Evolutionary conservation across 2,329 filamentous ascomycete genomes (phyloP), one percentile per base, ranked within the genome.

Genomic region (Paecilomyces formosus): DNA sequence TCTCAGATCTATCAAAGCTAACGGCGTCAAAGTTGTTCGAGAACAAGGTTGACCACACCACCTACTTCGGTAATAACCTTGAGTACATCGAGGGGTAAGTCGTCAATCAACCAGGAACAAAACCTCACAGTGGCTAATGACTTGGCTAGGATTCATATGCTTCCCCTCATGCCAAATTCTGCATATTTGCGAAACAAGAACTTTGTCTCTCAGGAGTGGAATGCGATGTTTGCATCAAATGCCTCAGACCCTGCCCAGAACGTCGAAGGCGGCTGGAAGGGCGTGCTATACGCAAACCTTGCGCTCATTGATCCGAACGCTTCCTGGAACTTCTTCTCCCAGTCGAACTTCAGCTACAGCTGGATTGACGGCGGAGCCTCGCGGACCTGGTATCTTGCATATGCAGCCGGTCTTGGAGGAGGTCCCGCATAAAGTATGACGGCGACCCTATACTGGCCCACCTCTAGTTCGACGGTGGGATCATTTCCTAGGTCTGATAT

Each of bases 21-120:
- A 59, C 30, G 6, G 6, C 24, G n/a, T 11, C 22, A 24, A 57
- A 79, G 76, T 71, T 96, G 8, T 97, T 97, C 68, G 93, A 97
- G 76, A 97, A 97, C 79, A 97, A 97, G 76, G 83, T 92, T 57
- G 90, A 97, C 72, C 91, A 97, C 74, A 88, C 89, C 3, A 97
- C 93, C 0, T 97, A 91, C 76, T 97, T 97, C 68, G 90, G 90
- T 53, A 72, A 78, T 55, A 84, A 87, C 58, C 81, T 85, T 12
- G 88, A 93, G 73, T 90, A 85, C 65, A 83, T 95, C 61, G 80
- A 86, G 70, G 84, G 82, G 76, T 78, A 67, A 57, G 69, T 45
- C 39, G 18, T 18, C 5, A 45, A 1, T 15, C 9, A 21, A 45
- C 39, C 15, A 4, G 7, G 7, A 3, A 5, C 15, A 3, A 13